Evolutionary conservation across 2,329 filamentous ascomycete species (phyloP).

Genomic region (Podosphaera fusca): DNA sequence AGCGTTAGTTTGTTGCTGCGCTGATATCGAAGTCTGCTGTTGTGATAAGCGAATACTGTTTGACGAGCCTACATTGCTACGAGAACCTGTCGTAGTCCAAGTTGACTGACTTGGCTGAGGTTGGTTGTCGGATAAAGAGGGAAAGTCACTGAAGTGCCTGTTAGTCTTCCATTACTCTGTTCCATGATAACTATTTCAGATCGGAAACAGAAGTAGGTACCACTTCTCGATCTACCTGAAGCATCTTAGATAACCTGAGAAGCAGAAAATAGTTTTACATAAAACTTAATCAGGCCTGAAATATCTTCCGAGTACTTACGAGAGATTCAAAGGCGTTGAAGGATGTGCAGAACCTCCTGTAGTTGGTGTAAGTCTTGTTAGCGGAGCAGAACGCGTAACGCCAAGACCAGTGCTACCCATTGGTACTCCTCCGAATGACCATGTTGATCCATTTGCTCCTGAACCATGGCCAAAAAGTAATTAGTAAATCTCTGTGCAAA

Average conservation of each 20-base stretch:
- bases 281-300: background rate
- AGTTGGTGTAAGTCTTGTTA: conserved; percentile 43
- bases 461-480: conserved; percentile 9
- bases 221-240: background rate
- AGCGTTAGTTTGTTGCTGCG: conserved; percentile 12
- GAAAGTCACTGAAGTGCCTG: conserved; percentile 30
- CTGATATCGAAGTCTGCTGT: conserved; percentile 11
- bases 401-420: conserved; percentile 33
- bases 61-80: conserved; percentile 11
- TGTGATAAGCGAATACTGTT: conserved; percentile 12
- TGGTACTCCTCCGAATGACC: conserved; percentile 39
- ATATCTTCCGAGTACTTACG: conserved; percentile 26
- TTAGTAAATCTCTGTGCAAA: background rate
- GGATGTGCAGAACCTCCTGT: conserved; percentile 35
- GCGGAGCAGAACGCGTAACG: conserved; percentile 28
- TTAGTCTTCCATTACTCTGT: background rate
- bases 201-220: background rate
- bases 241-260: background rate
- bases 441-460: conserved; percentile 21
- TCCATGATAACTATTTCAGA: background rate
- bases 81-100: conserved; percentile 14
- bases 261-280: background rate
- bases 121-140: conserved; percentile 37
- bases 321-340: conserved; percentile 36
- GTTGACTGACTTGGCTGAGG: conserved; percentile 18